Conservation (phyloP, 1,284 basidiomycete species). For the Malassezia globosa region DNA sequence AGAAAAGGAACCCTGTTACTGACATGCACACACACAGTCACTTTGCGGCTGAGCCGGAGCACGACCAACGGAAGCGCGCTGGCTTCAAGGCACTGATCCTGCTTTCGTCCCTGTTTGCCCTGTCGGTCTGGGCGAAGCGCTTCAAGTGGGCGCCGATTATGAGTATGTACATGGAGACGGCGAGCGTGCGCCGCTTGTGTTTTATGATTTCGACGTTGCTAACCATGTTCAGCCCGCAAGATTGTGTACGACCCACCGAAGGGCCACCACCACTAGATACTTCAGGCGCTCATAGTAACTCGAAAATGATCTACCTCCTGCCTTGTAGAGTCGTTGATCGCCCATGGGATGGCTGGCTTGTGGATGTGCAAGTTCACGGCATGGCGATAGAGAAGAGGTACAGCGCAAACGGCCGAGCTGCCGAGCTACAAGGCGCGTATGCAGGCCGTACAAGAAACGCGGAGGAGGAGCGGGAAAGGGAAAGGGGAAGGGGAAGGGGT, state of each 20-base stretch:
- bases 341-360: no score
- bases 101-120: conserved; percentile 28
- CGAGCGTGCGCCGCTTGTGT: background rate
- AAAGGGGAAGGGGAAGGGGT: no score
- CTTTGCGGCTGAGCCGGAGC: conserved; percentile 72
- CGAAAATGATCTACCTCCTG: background rate
- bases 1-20: conserved; percentile 42
- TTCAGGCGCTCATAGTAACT: background rate
- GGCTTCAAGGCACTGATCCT: conserved; percentile 55
- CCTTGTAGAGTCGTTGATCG: no score
- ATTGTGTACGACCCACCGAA: conserved; percentile 37
- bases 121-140: conserved; percentile 36
- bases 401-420: no score
- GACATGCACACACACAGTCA: conserved; percentile 20
- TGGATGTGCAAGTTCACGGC: no score
- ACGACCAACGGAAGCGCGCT: conserved; percentile 92
- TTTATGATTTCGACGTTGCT: no score
- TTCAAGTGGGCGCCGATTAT: conserved; percentile 42
- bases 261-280: conserved; percentile 13
- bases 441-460: no score
- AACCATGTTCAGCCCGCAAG: no score
- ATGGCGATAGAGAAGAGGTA: no score
- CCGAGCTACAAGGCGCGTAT: no score
- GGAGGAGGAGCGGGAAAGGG: no score
- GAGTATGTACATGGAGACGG: conserved; percentile 12